These are phyloP conservation scores for Ustilago lituana DNA, from an alignment of 1,284 basidiomycete genomes.

Conservation along the genomic window DNA sequence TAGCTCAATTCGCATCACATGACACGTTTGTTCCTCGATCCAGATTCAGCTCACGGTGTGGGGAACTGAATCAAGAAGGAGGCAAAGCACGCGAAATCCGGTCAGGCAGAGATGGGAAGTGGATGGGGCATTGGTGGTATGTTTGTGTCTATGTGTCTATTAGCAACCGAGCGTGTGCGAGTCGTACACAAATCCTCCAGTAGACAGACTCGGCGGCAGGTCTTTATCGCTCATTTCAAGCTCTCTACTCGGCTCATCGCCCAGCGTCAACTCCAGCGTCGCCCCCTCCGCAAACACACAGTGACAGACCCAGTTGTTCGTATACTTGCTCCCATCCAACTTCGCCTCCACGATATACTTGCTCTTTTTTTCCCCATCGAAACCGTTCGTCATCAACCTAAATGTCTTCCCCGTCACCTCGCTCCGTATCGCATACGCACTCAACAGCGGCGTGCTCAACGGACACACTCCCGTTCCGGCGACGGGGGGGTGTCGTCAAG, in stretches of 20 bases:
- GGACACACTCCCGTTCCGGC: slow-evolving; percentile 40
- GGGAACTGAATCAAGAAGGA: too few species aligned
- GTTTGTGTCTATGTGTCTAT: slow-evolving; percentile 1
- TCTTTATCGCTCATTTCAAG: slow-evolving; percentile 22
- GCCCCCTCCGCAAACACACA: slow-evolving; percentile 26
- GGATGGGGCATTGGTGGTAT: too few species aligned
- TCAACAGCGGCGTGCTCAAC: slow-evolving; percentile 36
- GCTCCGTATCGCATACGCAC: slow-evolving; percentile 13
- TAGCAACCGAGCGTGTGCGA: slow-evolving; percentile 19
- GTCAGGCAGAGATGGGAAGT: too few species aligned
- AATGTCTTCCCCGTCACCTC: slow-evolving; percentile 30
- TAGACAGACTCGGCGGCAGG: slow-evolving; percentile 39
- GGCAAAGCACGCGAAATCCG: too few species aligned
- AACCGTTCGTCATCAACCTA: slow-evolving; percentile 18
- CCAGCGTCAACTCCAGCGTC: slow-evolving; percentile 25
- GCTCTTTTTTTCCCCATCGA: slow-evolving; percentile 34
- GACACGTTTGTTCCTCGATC: neutral
- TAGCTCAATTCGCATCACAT: too few species aligned
- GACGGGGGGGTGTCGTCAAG: slow-evolving; percentile 44
- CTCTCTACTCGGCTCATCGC: slow-evolving; percentile 6
- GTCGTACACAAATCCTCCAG: slow-evolving; percentile 29
- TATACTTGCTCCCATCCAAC: slow-evolving; percentile 31
- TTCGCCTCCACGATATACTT: slow-evolving; percentile 39
- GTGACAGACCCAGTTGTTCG: slow-evolving; percentile 42
- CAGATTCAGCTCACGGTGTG: neutral